Percentiles rank a stretch among this genome's conserved stretches.
phyloP scores from a whole-genome alignment of 1,284 basidiomycete species.

The Melampsora americana region DNA sequence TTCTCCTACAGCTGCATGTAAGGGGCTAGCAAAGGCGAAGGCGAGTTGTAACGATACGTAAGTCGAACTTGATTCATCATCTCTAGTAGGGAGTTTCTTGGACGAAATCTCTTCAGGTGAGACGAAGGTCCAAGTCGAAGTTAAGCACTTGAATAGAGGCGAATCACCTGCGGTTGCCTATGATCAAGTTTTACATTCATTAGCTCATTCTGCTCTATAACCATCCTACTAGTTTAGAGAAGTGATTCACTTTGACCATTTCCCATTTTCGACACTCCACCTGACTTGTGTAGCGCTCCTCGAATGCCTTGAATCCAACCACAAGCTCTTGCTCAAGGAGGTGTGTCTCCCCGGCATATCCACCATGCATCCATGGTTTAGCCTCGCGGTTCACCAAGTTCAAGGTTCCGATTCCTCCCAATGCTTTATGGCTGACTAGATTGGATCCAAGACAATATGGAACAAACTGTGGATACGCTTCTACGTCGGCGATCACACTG shows the following conservation, averaged over 20 bases:
- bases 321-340: constrained; percentile 27
- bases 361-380: constrained; percentile 26
- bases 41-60: constrained; percentile 35
- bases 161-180: constrained; percentile 38
- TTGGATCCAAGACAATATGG: constrained; percentile 33
- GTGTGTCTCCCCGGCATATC: constrained; percentile 34
- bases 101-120: neutral
- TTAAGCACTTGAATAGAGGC: constrained; percentile 35
- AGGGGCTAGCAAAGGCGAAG: constrained; percentile 34
- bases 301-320: constrained; percentile 32
- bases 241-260: constrained; percentile 16
- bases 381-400: neutral
- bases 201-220: too few relatives aligned
- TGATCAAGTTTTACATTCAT: too few relatives aligned
- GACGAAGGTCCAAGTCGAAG: constrained; percentile 41
- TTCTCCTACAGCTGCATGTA: constrained; percentile 34
- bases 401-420: constrained; percentile 5
- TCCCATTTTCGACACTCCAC: constrained; percentile 43
- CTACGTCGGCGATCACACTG: constrained; percentile 36
- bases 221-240: too few relatives aligned
- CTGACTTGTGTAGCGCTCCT: constrained; percentile 29
- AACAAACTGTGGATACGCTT: constrained; percentile 40
- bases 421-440: constrained; percentile 8
- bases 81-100: neutral
- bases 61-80: neutral